Evolutionary conservation across 768 basidiomycete species (phyloP), one percentile per base, ranked within the genome.

Genomic region (Pulveroboletus ravenelii): DNA sequence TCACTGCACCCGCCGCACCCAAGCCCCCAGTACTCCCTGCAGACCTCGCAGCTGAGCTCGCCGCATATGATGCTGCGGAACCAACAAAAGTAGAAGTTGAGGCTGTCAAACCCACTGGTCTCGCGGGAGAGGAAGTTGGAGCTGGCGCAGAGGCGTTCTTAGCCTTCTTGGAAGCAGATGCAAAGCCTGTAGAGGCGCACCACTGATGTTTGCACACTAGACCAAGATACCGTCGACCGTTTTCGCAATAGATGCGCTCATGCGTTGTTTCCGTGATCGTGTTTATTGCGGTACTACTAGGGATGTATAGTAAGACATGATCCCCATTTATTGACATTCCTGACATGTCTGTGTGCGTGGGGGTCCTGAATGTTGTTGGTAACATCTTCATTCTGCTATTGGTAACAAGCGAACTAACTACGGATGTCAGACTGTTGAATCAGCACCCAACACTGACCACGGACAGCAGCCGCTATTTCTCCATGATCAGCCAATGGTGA

Each of bases 1-100:
- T 87, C 79, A 67, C 82, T 30, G 69, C 82, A 23, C 95, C 95
- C 1, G 68, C 84, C 14, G 64, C 81, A 23, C 96, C 95, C 45
- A 76, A 82, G 51, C 70, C 82, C 2, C 94, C 95, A 10, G 67
- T 78, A 13, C 75, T 96, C 42, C 91, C 93, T 45, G 66, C 76
- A 43, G 86, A 93, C 71, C 83, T 98, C 57, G 91, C 95, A n/a
- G 70, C 85, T 17, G 92, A 95, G 61, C 84, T 97, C 51, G 65
- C 84, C 2, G 84, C 86, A 32, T 99, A 96, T 69, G 94, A 96
- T 56, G 75, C 82, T 14, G 69, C 81, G 14, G 90, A 95, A 67
- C 91, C 92, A 47, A 73, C 75, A 18, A 64, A 74, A 45, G 75
- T 78, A 40, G 74, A 74, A 20, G 72, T 69, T 42, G 72, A 70